phyloP scores from a whole-genome alignment of 208 protist genomes.

The Leishmania braziliensis region DNA sequence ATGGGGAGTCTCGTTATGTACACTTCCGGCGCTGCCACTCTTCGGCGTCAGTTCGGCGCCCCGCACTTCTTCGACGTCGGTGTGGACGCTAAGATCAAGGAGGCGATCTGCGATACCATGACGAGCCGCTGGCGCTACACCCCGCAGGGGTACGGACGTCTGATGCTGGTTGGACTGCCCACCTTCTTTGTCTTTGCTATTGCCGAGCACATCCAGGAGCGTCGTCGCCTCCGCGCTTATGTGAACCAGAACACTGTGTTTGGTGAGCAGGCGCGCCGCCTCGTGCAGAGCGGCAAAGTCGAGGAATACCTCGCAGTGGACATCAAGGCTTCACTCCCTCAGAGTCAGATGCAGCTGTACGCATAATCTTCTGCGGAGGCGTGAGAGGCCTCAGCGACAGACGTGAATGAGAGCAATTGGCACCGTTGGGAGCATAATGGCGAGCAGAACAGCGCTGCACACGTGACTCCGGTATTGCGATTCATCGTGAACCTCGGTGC shows the following conservation, averaged over 20 bases:
- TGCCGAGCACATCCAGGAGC: constrained; percentile 79
- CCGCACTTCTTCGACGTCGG: constrained; percentile 90
- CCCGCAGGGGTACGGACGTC: constrained; percentile 81
- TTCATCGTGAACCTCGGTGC: not conserved
- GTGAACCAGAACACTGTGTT: constrained; percentile 87
- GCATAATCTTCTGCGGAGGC: constrained; percentile 31
- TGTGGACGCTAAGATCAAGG: constrained; percentile 72
- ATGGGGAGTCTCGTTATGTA: constrained; percentile 59
- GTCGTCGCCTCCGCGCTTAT: constrained; percentile 72
- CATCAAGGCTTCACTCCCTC: constrained; percentile 71
- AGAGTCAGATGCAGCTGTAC: constrained; percentile 64
- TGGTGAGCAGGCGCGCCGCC: constrained; percentile 87
- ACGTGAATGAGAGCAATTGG: not conserved
- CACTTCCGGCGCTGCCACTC: constrained; percentile 72
- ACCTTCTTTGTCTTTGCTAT: constrained; percentile 72
- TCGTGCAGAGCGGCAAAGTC: constrained; percentile 79
- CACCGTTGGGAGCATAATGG: not conserved
- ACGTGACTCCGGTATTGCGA: not conserved
- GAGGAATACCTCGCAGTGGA: constrained; percentile 89
- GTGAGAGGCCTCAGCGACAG: not conserved
- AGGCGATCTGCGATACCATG: constrained; percentile 49
- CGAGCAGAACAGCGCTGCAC: not conserved
- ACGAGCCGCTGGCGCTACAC: constrained; percentile 84
- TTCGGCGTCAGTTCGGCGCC: constrained; percentile 79
- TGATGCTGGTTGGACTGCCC: constrained; percentile 73